Percentiles rank a stretch among this genome's conserved stretches.
Evolutionary conservation across 257 asterid species (phyloP).

Genomic region (Solanum virginianum): DNA sequence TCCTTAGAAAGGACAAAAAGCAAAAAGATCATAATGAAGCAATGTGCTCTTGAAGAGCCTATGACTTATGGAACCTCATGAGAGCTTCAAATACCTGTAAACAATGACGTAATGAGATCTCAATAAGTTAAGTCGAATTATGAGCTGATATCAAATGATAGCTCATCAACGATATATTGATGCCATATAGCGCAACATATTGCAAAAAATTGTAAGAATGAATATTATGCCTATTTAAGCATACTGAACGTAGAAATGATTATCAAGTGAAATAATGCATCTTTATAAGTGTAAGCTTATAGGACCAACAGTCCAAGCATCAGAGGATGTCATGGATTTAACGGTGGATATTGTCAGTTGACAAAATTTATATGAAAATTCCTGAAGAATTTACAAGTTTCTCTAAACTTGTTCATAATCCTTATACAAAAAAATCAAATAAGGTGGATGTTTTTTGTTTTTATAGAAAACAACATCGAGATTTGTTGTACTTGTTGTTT

Average conservation of each 20-base stretch:
- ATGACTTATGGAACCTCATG: neutral
- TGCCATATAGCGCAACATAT: neutral
- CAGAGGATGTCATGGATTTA: neutral
- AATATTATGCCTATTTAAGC: neutral
- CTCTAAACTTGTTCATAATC: neutral
- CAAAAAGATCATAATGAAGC: neutral
- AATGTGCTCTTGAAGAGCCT: neutral
- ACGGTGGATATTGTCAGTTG: neutral
- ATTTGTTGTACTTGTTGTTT: neutral
- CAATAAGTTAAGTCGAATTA: neutral
- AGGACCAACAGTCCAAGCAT: neutral
- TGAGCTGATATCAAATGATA: neutral
- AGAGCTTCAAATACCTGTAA: neutral
- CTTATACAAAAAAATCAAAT: neutral
- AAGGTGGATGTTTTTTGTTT: neutral
- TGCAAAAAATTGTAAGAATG: neutral
- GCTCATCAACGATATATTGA: neutral
- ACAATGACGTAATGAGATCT: neutral
- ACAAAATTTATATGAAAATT: too few relatives aligned
- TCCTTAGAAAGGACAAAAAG: neutral
- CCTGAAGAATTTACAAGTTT: neutral
- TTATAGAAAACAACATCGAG: neutral
- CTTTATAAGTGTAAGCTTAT: neutral
- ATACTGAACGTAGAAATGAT: neutral
- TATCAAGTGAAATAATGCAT: neutral